Evolutionary conservation across 352 stramenopile genomes (phyloP).

Genomic region (Phytophthora constricta): DNA sequence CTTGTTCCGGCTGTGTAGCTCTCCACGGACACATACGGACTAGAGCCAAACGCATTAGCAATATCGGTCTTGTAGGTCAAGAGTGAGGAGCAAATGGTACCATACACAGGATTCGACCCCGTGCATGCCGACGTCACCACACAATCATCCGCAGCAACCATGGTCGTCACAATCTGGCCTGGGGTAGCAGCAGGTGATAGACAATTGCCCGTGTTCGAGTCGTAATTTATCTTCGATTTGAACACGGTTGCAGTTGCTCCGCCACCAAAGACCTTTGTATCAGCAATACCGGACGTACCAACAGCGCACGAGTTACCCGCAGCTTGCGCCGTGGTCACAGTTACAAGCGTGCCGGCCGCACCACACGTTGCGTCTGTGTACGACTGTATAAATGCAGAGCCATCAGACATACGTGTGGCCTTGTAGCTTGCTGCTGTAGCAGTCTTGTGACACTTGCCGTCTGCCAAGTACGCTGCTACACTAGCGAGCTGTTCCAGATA

Average conservation of each 20-base stretch:
- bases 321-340: too few relatives aligned
- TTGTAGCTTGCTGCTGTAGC: constrained; percentile 1
- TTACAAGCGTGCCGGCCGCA: neutral
- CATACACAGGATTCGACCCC: neutral
- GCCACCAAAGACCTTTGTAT: constrained; percentile 17
- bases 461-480: constrained; percentile 16
- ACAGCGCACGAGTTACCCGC: constrained; percentile 2
- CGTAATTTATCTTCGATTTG: neutral
- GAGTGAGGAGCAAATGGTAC: constrained; percentile 6
- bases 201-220: neutral
- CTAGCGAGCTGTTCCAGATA: neutral
- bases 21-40: constrained; percentile 15
- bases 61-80: constrained; percentile 8
- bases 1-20: constrained; percentile 8
- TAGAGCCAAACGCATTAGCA: constrained; percentile 1
- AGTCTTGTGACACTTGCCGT: constrained; percentile 23
- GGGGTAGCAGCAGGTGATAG: neutral
- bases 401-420: neutral
- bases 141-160: neutral
- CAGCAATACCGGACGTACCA: neutral
- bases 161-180: neutral
- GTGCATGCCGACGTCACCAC: neutral
- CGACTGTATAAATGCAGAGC: neutral
- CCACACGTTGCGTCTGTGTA: neutral
- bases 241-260: constrained; percentile 4